Base-by-base conservation (phyloP, 2,329 filamentous ascomycete species). In the Hypomyces perniciosus region DNA sequence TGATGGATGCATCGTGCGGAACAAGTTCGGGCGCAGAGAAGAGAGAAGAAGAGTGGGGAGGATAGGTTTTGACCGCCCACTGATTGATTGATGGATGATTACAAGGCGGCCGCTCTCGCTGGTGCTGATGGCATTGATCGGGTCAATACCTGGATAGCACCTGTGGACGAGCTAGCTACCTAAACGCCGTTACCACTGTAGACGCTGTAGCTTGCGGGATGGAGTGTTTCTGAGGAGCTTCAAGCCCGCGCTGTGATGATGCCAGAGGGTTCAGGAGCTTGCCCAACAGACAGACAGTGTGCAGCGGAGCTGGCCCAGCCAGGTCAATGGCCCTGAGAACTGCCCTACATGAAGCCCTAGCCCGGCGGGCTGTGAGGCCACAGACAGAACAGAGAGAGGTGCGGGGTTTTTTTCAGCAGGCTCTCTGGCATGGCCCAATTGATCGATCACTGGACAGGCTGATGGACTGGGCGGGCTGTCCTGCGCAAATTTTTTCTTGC, bases 11-110 rank as follows among this genome's bases (percentile, higher is more conserved):
- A 38, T n/a, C 35, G 20, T 20, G 20, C 35, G 3, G 20, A 20
- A 38, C 35, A 26, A 29, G 9, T 40, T 26, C 35, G 10, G 39
- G 43, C 26, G 42, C 37, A 42, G 42, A 51, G 33, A 33, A 27
- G 31, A 47, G 31, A 37, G 46, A n/a, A 30, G 33, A 39, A 44
- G 43, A 34, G 49, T 51, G 49, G 49, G 46, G 49, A 44, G 49
- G 38, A 35, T 20, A 34, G 47, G 20, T 20, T 20, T 44, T 42
- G 49, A 51, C 49, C 49, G 49, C 49, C 49, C 49, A 34, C 44
- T 44, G 44, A 51, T 41, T 20, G 20, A 20, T 20, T 20, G 3
- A 20, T 20, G 20, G 20, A 20, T 20, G 20, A 20, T 20, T 20
- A 50, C 45, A 27, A 39, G 38, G 13, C 29, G 34, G 34, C 42